These are phyloP conservation scores for Pleurotus ostreatus DNA, from an alignment of 768 basidiomycete genomes.

Conservation along the genomic window DNA sequence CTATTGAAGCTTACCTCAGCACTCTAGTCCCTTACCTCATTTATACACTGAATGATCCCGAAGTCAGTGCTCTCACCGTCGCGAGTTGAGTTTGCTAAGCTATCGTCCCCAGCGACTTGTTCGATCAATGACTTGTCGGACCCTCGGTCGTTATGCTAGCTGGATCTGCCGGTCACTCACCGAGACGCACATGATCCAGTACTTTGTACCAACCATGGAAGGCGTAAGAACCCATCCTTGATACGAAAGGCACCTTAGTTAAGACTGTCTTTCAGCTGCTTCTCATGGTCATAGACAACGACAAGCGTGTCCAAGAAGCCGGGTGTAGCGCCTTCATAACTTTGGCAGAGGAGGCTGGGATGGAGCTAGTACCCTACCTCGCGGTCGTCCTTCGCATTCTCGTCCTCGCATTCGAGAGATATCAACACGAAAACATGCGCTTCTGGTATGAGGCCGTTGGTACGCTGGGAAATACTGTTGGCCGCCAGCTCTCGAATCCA, in stretches of 20 bases:
- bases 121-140: slow-evolving; percentile 99
- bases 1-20: slow-evolving; percentile 89
- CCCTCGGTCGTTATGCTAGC: slow-evolving; percentile 93
- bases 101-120: slow-evolving; percentile 72
- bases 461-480: slow-evolving; percentile 95
- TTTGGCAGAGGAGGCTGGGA: slow-evolving; percentile 94
- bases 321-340: slow-evolving; percentile 99
- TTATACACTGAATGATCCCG: slow-evolving; percentile 84
- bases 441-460: slow-evolving; percentile 99
- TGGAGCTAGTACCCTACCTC: slow-evolving; percentile 86
- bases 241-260: neutral
- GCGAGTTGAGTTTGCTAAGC: slow-evolving; percentile 10
- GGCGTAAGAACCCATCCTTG: slow-evolving; percentile 50
- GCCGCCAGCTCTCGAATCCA: slow-evolving; percentile 79
- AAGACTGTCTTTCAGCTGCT: slow-evolving; percentile 59
- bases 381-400: slow-evolving; percentile 93
- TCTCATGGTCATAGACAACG: slow-evolving; percentile 97
- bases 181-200: slow-evolving; percentile 83
- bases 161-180: slow-evolving; percentile 89
- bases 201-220: slow-evolving; percentile 98
- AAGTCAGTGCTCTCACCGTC: slow-evolving; percentile 46
- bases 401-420: slow-evolving; percentile 95
- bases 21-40: slow-evolving; percentile 91
- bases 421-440: slow-evolving; percentile 99
- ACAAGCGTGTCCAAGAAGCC: slow-evolving; percentile 98